These are phyloP conservation scores for Asterophora parasitica DNA, from an alignment of 768 basidiomycete genomes.

Conservation along the genomic window DNA sequence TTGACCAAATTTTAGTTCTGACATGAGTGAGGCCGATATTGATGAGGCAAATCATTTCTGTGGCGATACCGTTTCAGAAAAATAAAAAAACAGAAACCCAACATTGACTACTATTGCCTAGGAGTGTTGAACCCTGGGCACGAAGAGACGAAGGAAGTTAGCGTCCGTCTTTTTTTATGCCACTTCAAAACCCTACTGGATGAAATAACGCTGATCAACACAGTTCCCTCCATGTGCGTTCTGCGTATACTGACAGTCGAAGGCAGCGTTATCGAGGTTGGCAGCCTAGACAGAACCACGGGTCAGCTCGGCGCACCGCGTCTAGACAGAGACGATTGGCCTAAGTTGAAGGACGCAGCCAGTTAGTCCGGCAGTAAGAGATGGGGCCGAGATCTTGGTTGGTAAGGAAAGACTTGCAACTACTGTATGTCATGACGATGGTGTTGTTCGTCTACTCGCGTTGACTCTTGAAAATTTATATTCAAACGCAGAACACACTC, in stretches of 20 bases:
- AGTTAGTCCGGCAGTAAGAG: slow-evolving; percentile 43
- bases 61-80: too few relatives aligned
- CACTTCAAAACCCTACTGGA: slow-evolving; percentile 29
- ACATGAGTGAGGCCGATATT: too few relatives aligned
- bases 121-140: slow-evolving; percentile 17
- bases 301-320: neutral
- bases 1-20: too few relatives aligned
- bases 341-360: slow-evolving; percentile 25
- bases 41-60: too few relatives aligned
- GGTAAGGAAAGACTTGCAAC: slow-evolving; percentile 43
- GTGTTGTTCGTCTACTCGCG: slow-evolving; percentile 28
- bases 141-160: neutral
- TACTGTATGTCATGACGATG: slow-evolving; percentile 35
- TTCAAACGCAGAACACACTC: slow-evolving; percentile 2
- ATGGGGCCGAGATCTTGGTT: slow-evolving; percentile 38
- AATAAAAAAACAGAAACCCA: too few relatives aligned
- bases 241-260: slow-evolving; percentile 42
- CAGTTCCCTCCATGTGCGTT: slow-evolving; percentile 49
- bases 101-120: neutral
- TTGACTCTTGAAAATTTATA: neutral
- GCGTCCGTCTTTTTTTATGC: neutral
- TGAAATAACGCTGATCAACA: slow-evolving; percentile 45
- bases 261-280: slow-evolving; percentile 36
- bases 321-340: too few relatives aligned
- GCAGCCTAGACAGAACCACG: slow-evolving; percentile 24